Evolutionary conservation across 345 rosid species (phyloP), one percentile per base, ranked within the genome.

Genomic region (Bretschneidera sinensis): DNA sequence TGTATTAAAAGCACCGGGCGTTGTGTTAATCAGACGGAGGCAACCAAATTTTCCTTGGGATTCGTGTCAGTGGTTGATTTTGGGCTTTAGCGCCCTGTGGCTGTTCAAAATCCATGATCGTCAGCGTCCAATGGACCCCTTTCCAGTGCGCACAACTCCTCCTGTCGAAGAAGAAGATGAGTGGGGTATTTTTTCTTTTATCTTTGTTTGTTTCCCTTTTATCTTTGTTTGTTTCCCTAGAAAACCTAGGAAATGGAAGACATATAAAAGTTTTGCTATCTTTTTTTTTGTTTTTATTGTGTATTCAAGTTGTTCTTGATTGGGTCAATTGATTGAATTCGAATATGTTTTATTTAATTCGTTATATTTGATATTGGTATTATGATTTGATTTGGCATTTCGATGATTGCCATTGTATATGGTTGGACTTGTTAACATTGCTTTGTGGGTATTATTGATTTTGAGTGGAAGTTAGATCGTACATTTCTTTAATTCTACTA

Each of bases 101-200:
- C 74, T 65, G 48, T 64, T 60, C 45, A 71, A 78, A 79, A 81
- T 84, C 89, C 89, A 84, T 84, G 84, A 81, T 85, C 91, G 20
- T 74, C 81, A 60, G 78, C 74, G 80, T 60, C 78, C 61, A 61
- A 88, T 88, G 98, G 96, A 91, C 69, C 71, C 81, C 65, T 76
- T 82, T 72, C 79, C 83, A 33, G 65, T 61, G 43, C 80, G 60
- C 74, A 66, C 77, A 63, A 61, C 60, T 72, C 63, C 75, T 71
- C 74, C 84, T 6, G 24, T 65, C 57, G 82, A 75, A 53, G 83
- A 83, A 73, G 91, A 88, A 62, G 95, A 91, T 63, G 92, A 78
- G 71, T 88, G 98, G 98, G 96, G 96, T 91, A 76, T 7, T 20
- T n/a, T 51, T 34, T 28, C 24, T 54, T 21, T 21, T 50, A 18